Percentiles rank a stretch among this genome's conserved stretches.
Evolutionary conservation across 768 basidiomycete species (phyloP).

Genomic region (Lactarius indigo): DNA sequence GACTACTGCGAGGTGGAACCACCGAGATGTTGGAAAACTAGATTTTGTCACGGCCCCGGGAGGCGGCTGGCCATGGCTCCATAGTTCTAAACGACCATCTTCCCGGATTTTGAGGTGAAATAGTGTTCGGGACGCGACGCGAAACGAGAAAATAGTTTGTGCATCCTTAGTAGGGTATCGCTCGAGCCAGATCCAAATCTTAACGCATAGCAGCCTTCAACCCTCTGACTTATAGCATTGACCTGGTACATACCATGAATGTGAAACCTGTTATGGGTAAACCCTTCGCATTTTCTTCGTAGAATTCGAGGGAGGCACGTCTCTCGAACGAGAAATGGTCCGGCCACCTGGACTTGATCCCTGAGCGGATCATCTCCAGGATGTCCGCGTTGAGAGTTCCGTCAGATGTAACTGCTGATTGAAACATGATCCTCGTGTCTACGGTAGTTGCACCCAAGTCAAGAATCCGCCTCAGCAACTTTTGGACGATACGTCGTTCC

Average conservation of each 20-base stretch:
- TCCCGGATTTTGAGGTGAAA: slow-evolving; percentile 47
- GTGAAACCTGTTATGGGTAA: slow-evolving; percentile 65
- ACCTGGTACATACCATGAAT: slow-evolving; percentile 50
- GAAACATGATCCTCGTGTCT: slow-evolving; percentile 63
- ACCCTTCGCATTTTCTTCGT: slow-evolving; percentile 46
- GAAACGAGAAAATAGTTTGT: slow-evolving; percentile 38
- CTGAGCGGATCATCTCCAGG: slow-evolving; percentile 64
- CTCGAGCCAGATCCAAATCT: slow-evolving; percentile 53
- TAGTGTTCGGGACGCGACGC: slow-evolving; percentile 32
- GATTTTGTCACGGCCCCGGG: slow-evolving; percentile 44
- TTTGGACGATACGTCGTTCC: slow-evolving; percentile 56
- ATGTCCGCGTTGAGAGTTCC: slow-evolving; percentile 58
- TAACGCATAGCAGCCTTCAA: slow-evolving; percentile 25
- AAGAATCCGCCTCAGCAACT: slow-evolving; percentile 61
- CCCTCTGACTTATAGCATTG: slow-evolving; percentile 19
- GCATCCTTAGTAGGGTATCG: slow-evolving; percentile 35
- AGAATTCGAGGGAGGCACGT: slow-evolving; percentile 47
- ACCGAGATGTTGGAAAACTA: slow-evolving; percentile 51
- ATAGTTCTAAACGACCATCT: slow-evolving; percentile 56
- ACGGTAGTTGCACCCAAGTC: slow-evolving; percentile 70
- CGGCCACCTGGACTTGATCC: slow-evolving; percentile 75
- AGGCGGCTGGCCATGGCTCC: slow-evolving; percentile 38
- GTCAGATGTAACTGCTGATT: slow-evolving; percentile 47
- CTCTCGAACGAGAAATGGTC: slow-evolving; percentile 71
- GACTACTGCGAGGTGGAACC: slow-evolving; percentile 70